Evolutionary conservation across 2,329 filamentous ascomycete species (phyloP).

Genomic region (Mollisiaceae sp.): DNA sequence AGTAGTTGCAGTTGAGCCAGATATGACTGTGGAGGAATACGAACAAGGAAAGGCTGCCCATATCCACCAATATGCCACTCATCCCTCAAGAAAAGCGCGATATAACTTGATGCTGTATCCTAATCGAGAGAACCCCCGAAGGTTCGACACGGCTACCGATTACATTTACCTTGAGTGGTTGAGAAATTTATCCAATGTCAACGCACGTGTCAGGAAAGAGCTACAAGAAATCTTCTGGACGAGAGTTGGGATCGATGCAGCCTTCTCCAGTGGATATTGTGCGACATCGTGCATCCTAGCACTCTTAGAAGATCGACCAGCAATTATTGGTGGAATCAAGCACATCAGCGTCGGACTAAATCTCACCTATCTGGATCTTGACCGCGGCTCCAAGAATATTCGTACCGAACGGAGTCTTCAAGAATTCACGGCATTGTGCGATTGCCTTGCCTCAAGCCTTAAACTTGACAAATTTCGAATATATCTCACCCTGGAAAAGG

Average conservation of each 20-base stretch:
- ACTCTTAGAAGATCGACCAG: no score
- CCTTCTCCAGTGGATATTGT: no score
- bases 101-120: background rate
- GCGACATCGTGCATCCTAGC: no score
- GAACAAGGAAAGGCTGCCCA: background rate
- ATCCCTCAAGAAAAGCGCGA: background rate
- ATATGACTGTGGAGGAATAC: background rate
- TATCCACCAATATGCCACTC: background rate
- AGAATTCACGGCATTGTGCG: no score
- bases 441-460: no score
- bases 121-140: background rate
- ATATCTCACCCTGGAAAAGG: no score
- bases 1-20: background rate
- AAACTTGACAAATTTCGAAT: background rate
- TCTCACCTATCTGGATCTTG: no score
- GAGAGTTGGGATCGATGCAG: background rate
- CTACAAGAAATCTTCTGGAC: background rate
- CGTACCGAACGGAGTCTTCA: no score
- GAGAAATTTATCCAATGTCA: background rate
- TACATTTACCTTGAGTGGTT: background rate
- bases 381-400: no score
- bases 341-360: no score
- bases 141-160: background rate
- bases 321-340: no score
- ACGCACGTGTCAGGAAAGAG: background rate